phyloP scores from a whole-genome alignment of 352 stramenopile species.

The Globisporangium paddicum region DNA sequence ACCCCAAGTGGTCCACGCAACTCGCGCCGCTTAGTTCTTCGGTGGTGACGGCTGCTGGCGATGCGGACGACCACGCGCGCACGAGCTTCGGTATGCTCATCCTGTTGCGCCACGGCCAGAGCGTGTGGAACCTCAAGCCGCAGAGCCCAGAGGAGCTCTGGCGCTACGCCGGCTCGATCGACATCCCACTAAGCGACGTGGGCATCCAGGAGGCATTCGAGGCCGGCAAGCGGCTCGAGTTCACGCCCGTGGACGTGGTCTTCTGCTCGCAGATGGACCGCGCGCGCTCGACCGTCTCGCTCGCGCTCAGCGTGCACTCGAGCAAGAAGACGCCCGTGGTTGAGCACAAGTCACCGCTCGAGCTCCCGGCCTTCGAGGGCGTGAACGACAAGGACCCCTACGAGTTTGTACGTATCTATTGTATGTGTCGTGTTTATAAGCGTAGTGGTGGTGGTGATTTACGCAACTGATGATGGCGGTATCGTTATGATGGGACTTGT shows the following conservation, averaged over 20 bases:
- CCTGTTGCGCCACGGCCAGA: constrained; percentile 78
- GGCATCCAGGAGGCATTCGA: constrained; percentile 83
- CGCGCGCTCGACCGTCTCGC: constrained; percentile 65
- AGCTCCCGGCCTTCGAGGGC: constrained; percentile 57
- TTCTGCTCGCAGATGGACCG: constrained; percentile 87
- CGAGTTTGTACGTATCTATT: constrained; percentile 52
- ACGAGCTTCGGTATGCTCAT: constrained; percentile 76
- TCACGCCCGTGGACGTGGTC: constrained; percentile 76
- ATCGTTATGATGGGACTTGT: not conserved
- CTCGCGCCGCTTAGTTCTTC: constrained; percentile 26
- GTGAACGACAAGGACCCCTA: constrained; percentile 77
- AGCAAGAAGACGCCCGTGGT: constrained; percentile 81
- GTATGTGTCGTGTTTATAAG: too few species aligned
- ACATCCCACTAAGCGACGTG: constrained; percentile 77
- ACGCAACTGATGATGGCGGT: not conserved
- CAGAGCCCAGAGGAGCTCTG: constrained; percentile 64
- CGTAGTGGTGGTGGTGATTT: constrained; percentile 12
- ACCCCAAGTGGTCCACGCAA: constrained; percentile 44
- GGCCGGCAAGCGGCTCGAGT: constrained; percentile 66
- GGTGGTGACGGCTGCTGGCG: not conserved
- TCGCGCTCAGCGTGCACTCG: constrained; percentile 74
- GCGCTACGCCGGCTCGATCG: constrained; percentile 80
- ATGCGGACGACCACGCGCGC: constrained; percentile 21
- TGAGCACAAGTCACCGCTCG: constrained; percentile 67
- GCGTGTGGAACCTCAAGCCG: constrained; percentile 84